Evolutionary conservation across 2,329 filamentous ascomycete species (phyloP).

Genomic region (Xylaria sp.): DNA sequence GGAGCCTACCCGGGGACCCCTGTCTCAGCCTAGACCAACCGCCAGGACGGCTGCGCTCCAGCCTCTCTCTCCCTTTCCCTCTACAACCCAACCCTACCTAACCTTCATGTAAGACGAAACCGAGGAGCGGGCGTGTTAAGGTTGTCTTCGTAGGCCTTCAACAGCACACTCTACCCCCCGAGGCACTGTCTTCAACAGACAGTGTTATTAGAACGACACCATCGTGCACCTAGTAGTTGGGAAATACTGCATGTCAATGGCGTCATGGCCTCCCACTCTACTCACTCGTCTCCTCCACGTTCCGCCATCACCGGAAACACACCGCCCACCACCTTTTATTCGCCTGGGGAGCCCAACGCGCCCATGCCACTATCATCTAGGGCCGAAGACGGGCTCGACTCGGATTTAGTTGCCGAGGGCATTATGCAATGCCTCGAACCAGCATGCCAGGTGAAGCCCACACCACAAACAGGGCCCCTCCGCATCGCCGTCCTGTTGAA

Average conservation of each 20-base stretch:
- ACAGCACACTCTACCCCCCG: conserved; percentile 16
- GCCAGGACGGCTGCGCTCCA: no score
- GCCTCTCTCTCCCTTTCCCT: background rate
- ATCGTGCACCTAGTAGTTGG: background rate
- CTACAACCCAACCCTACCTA: background rate
- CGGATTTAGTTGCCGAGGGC: background rate
- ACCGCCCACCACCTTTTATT: conserved; percentile 6
- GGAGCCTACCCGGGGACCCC: background rate
- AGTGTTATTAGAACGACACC: conserved; percentile 14
- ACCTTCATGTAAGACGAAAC: conserved; percentile 25
- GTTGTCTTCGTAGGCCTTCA: conserved; percentile 31
- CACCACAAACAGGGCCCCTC: conserved; percentile 23
- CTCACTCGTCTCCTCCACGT: background rate
- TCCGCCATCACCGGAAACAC: background rate
- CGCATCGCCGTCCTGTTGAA: conserved; percentile 47
- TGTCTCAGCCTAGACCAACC: no score
- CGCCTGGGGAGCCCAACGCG: conserved; percentile 12
- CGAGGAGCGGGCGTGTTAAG: background rate
- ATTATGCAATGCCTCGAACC: background rate
- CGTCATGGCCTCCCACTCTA: conserved; percentile 1
- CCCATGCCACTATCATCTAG: background rate
- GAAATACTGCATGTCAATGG: background rate
- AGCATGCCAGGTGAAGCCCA: background rate
- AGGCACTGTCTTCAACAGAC: conserved; percentile 35
- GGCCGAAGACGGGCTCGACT: background rate